phyloP scores from a whole-genome alignment of 2,329 filamentous ascomycete genomes.

The Hyphodiscus sp. region DNA sequence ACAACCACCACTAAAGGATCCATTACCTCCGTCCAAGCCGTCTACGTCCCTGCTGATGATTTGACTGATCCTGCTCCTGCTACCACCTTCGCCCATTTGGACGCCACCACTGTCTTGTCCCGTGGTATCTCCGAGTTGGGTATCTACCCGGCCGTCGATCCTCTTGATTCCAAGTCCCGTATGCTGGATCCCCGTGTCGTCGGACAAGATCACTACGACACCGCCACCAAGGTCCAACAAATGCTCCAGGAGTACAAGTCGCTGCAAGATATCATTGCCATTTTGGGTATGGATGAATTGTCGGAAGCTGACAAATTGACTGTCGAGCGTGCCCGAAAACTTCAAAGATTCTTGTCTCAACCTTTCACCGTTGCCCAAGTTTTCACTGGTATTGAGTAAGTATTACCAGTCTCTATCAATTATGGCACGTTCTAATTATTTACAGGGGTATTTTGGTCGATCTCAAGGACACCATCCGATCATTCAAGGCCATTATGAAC shows the following conservation, averaged over 20 bases:
- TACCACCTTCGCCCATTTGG: slow-evolving; percentile 99
- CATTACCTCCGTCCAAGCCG: slow-evolving; percentile 99
- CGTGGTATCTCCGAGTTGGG: slow-evolving; percentile 99
- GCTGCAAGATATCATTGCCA: slow-evolving; percentile 99
- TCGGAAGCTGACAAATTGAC: slow-evolving; percentile 99
- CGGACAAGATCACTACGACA: slow-evolving; percentile 95
- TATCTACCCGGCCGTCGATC: slow-evolving; percentile 99
- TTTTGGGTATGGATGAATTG: slow-evolving; percentile 97
- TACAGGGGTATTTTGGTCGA: slow-evolving; percentile 81
- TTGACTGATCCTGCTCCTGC: slow-evolving; percentile 99
- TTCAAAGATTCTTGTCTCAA: slow-evolving; percentile 99
- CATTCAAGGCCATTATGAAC: slow-evolving; percentile 80
- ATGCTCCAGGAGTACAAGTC: slow-evolving; percentile 99
- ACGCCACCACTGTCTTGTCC: slow-evolving; percentile 99
- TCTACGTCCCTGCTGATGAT: slow-evolving; percentile 99
- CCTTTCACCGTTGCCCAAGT: slow-evolving; percentile 86
- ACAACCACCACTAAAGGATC: slow-evolving; percentile 99
- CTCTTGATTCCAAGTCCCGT: slow-evolving; percentile 98
- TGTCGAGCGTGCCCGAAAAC: slow-evolving; percentile 99
- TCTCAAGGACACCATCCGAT: slow-evolving; percentile 95
- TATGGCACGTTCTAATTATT: slow-evolving; percentile 38
- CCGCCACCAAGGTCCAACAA: slow-evolving; percentile 92
- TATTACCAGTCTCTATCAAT: slow-evolving; percentile 37
- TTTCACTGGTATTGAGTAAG: slow-evolving; percentile 56
- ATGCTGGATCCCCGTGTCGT: slow-evolving; percentile 99